Percentiles rank a stretch among this genome's conserved stretches.
phyloP scores from a whole-genome alignment of 2,329 filamentous ascomycete genomes.

The Aspergillus novoparasiticus region DNA sequence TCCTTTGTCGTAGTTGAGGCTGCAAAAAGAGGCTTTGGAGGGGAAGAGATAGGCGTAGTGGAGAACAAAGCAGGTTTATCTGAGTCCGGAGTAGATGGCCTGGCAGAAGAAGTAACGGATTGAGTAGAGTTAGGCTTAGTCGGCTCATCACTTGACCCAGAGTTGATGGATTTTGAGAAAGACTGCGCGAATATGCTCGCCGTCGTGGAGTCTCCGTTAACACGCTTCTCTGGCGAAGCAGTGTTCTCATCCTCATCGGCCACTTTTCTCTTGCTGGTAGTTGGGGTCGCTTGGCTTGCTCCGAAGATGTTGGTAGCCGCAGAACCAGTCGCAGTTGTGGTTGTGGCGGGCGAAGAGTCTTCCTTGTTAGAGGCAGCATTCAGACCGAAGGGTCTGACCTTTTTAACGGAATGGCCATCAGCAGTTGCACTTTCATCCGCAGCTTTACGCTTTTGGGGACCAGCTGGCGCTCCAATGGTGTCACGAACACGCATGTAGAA shows the following conservation, averaged over 20 bases:
- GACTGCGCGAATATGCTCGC: conserved; percentile 35
- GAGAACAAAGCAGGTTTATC: conserved; percentile 22
- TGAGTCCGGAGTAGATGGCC: conserved; percentile 23
- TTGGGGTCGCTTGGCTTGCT: conserved; percentile 11
- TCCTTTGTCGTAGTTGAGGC: conserved; percentile 14
- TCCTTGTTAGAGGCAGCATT: background rate
- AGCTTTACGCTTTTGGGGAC: conserved; percentile 32
- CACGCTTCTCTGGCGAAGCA: conserved; percentile 22
- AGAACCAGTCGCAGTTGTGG: conserved; percentile 9
- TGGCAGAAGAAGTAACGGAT: conserved; percentile 12
- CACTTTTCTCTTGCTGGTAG: conserved; percentile 23
- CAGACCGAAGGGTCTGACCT: conserved; percentile 22
- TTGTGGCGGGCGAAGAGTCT: conserved; percentile 3
- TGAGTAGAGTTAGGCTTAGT: conserved; percentile 9
- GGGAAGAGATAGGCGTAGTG: conserved; percentile 25
- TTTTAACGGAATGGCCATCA: conserved; percentile 23
- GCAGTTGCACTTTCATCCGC: conserved; percentile 18
- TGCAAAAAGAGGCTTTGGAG: conserved; percentile 25
- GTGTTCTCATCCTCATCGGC: conserved; percentile 18
- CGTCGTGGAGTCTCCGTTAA: conserved; percentile 28
- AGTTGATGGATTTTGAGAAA: conserved; percentile 28
- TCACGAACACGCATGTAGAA: conserved; percentile 43
- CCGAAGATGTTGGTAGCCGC: conserved; percentile 24
- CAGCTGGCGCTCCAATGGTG: conserved; percentile 39
- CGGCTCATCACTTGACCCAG: conserved; percentile 15